These are phyloP conservation scores for Aspergillus ochraceus DNA, from an alignment of 2,329 filamentous ascomycete genomes.

Conservation along the genomic window DNA sequence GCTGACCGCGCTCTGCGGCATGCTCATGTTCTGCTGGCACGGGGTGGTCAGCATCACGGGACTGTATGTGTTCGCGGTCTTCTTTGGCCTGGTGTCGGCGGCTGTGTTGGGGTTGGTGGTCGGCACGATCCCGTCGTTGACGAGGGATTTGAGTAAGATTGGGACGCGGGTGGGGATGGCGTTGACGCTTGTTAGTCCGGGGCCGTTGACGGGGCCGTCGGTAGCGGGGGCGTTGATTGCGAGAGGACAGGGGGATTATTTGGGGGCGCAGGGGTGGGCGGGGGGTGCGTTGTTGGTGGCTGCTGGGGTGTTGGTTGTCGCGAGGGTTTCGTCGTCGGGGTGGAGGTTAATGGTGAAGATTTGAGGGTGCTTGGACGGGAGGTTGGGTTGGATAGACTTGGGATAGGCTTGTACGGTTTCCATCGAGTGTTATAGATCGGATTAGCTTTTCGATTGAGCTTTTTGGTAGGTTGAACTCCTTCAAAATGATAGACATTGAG, in stretches of 20 bases:
- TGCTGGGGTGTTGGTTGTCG: neutral
- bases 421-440: too few relatives aligned
- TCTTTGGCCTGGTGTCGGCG: conserved; percentile 47
- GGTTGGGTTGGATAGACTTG: too few relatives aligned
- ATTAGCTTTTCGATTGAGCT: too few relatives aligned
- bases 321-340: neutral
- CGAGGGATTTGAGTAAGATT: conserved; percentile 48
- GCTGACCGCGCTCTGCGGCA: conserved; percentile 45
- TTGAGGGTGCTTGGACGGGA: neutral
- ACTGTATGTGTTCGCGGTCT: conserved; percentile 45
- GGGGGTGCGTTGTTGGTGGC: conserved; percentile 23
- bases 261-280: conserved; percentile 49
- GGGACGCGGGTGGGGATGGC: conserved; percentile 52
- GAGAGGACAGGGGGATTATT: conserved; percentile 40
- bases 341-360: neutral
- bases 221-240: conserved; percentile 50
- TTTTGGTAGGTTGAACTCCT: too few relatives aligned
- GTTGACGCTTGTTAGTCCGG: conserved; percentile 47
- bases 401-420: neutral
- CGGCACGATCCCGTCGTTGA: conserved; percentile 43
- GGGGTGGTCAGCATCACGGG: conserved; percentile 44
- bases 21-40: conserved; percentile 58
- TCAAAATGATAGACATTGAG: too few relatives aligned
- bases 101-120: conserved; percentile 50
- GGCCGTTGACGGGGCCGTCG: conserved; percentile 47